These are phyloP conservation scores for Graphilbum sp. DNA, from an alignment of 2,329 filamentous ascomycete genomes.

Conservation along the genomic window DNA sequence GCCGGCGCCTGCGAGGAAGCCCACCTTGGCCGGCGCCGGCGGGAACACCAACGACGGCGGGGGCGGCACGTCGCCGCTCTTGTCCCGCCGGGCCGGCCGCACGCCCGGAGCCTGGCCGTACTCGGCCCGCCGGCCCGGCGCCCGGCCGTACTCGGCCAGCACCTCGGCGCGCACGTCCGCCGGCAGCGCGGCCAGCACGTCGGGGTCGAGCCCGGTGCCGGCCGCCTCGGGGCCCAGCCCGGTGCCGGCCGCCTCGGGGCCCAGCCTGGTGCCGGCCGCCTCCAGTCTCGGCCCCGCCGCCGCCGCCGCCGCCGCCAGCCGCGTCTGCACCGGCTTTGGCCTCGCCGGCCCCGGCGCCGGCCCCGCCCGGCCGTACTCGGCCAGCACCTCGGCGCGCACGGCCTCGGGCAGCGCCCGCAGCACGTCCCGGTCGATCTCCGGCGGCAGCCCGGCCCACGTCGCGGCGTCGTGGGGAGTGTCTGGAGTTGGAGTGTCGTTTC, in stretches of 20 bases:
- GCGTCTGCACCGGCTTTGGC: no score
- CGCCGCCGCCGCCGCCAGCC: no score
- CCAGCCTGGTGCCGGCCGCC: no score
- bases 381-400: conserved; percentile 68
- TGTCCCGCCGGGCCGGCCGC: conserved; percentile 27
- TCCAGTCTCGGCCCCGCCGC: no score
- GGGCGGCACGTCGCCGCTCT: background rate
- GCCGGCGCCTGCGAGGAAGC: conserved; percentile 24
- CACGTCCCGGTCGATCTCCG: conserved; percentile 72
- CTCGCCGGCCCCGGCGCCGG: no score
- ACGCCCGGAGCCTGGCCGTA: conserved; percentile 41
- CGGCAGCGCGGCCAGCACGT: conserved; percentile 69
- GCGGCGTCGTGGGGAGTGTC: background rate
- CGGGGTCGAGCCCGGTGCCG: conserved; percentile 41
- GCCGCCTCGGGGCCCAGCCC: no score
- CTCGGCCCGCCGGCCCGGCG: conserved; percentile 49
- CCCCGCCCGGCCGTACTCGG: no score
- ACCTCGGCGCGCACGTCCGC: conserved; percentile 67
- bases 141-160: conserved; percentile 53
- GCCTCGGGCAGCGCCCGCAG: conserved; percentile 73
- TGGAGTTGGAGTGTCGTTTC: no score
- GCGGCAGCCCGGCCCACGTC: conserved; percentile 30
- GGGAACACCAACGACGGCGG: conserved; percentile 27
- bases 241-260: no score
- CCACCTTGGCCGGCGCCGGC: conserved; percentile 25